These are phyloP conservation scores for Sporothrix phasma DNA, from an alignment of 2,329 filamentous ascomycete species.

Conservation along the genomic window DNA sequence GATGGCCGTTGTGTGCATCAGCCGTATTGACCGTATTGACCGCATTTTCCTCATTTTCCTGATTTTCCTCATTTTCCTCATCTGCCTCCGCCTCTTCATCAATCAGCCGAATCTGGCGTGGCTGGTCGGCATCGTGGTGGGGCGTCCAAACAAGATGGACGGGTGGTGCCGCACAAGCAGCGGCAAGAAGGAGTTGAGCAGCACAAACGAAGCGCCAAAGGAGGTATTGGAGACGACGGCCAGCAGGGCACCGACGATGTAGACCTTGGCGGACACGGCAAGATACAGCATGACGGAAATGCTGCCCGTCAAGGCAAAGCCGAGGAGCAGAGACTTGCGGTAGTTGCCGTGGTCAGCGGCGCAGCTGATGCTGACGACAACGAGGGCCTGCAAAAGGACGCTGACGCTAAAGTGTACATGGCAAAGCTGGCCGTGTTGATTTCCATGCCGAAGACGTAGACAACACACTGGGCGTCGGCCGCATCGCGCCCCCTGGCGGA, in stretches of 20 bases:
- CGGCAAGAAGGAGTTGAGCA: conserved; percentile 90
- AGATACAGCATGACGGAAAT: conserved; percentile 82
- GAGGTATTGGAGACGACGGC: conserved; percentile 89
- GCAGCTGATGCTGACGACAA: conserved; percentile 93
- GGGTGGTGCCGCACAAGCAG: conserved; percentile 83
- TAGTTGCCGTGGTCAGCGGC: conserved; percentile 90
- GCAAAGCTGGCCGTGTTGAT: conserved; percentile 93
- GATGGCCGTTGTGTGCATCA: conserved; percentile 20
- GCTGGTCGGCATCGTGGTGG: conserved; percentile 12
- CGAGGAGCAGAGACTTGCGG: conserved; percentile 75
- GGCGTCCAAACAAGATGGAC: conserved; percentile 23
- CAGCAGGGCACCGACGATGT: conserved; percentile 70
- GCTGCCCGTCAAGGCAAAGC: conserved; percentile 76
- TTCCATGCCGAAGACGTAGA: conserved; percentile 70
- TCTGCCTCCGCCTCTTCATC: conserved; percentile 26
- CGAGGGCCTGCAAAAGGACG: conserved; percentile 75
- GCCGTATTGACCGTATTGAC: no score
- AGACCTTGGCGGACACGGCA: conserved; percentile 62
- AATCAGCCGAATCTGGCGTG: conserved; percentile 24
- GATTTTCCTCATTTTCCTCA: no score
- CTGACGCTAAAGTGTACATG: conserved; percentile 98
- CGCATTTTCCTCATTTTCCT: no score
- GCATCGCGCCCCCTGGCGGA: conserved; percentile 26
- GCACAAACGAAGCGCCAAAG: conserved; percentile 88
- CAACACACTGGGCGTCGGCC: conserved; percentile 62